Conservation (phyloP, 495 filamentous ascomycete genomes). For the Aspergillus bridgeri region DNA sequence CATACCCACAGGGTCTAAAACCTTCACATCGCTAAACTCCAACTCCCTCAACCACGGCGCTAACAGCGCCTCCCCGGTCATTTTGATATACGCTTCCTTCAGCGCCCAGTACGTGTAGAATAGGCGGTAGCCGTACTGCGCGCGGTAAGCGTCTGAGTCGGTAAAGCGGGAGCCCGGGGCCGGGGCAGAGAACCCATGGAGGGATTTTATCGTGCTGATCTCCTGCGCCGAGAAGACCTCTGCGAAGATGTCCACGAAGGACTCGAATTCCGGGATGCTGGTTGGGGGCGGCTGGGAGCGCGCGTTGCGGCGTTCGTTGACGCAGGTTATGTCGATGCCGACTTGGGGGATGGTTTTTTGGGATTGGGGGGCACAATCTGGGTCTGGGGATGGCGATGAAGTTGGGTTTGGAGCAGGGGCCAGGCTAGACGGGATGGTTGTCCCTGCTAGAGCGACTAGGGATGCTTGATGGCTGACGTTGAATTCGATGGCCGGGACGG, state of each 20-base stretch:
- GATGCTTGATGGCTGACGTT: constrained; percentile 89
- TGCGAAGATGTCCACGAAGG: constrained; percentile 74
- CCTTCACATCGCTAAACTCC: constrained; percentile 62
- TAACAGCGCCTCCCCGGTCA: constrained; percentile 84
- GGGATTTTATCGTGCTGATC: constrained; percentile 53
- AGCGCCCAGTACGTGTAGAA: constrained; percentile 90
- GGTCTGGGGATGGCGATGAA: neutral
- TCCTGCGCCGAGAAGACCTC: constrained; percentile 68
- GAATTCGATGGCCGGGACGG: constrained; percentile 59
- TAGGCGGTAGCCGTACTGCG: constrained; percentile 61
- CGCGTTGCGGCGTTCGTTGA: constrained; percentile 58
- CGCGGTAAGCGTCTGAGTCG: constrained; percentile 15
- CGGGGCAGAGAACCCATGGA: constrained; percentile 20
- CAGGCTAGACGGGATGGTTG: constrained; percentile 4
- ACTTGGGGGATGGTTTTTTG: constrained; percentile 34
- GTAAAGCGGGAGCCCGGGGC: no score
- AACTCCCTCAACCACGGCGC: constrained; percentile 72
- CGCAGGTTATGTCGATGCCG: constrained; percentile 73
- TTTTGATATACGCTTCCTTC: constrained; percentile 90
- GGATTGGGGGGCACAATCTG: neutral
- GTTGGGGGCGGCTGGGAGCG: constrained; percentile 17
- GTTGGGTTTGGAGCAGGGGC: constrained; percentile 12
- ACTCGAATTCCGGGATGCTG: constrained; percentile 52
- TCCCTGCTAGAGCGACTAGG: constrained; percentile 62
- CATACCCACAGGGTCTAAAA: constrained; percentile 42